Base-by-base conservation (phyloP, 2,329 filamentous ascomycete species). In the Ceratocystiopsis brevicomis region DNA sequence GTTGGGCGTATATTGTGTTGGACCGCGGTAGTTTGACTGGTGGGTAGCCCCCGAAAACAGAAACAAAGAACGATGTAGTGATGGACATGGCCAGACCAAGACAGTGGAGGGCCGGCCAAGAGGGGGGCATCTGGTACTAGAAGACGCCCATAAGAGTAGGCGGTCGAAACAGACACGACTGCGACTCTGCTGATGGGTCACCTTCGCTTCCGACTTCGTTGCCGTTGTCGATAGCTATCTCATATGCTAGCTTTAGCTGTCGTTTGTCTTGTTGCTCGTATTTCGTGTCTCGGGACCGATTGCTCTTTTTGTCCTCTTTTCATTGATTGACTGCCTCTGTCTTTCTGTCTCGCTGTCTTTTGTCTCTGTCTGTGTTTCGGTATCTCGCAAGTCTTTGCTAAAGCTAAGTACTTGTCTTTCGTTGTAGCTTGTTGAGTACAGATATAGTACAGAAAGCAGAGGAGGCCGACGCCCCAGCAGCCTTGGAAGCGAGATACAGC, bases 371-470 rank as follows among this genome's bases (percentile, higher is more conserved):
- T 51, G 37, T 48, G 11, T 36, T 17, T 56, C 47, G 52, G 50
- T 66, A 75, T 73, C 47, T 47, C 37, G 15, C 41, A 43, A 46
- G 45, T 47, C 45, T 47, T 78, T 71, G 73, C 69, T 74, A 68
- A 73, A 74, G 73, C 74, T 79, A 78, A 70, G 69, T 73, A 69
- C 68, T 72, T 63, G 60, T 61, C 47, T 64, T 58, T 61, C 25
- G 25, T 30, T 30, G 25, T 30, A 30, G 25, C 25, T 30, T 30
- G 25, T 30, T 30, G 25, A 10, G 25, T 30, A 30, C 25, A 30
- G 25, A 30, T 6, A 30, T 30, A 30, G 25, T 30, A 11, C 25
- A 30, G 25, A 30, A 11, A 9, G 10, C 25, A 30, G 8, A 30
- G 10, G 25, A 30, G 25, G 25, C 10, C 25, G 25, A 11, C 25